These are phyloP conservation scores for Nitzschia palea DNA, from an alignment of 108 stramenopile genomes.

Conservation along the genomic window DNA sequence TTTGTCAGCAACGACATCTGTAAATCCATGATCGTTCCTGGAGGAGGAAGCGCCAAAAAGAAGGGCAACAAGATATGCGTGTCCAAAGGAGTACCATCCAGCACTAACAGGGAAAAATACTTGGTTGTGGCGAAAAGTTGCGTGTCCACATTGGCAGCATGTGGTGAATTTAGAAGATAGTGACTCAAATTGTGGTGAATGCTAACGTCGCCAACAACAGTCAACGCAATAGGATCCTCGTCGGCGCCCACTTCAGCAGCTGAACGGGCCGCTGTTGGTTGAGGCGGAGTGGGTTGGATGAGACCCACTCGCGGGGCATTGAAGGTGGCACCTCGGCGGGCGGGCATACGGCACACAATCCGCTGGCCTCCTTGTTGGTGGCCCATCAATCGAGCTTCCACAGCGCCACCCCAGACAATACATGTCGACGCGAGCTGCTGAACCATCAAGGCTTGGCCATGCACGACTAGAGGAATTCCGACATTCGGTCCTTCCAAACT, in stretches of 20 bases:
- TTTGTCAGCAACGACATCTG: conserved; percentile 47
- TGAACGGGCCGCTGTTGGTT: not conserved
- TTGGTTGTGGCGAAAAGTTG: conserved; percentile 23
- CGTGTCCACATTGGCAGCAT: conserved; percentile 33
- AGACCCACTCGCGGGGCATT: conserved; percentile 80
- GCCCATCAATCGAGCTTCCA: conserved; percentile 20
- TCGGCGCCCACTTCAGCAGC: not conserved
- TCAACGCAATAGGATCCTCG: conserved; percentile 32
- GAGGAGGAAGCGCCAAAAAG: conserved; percentile 67
- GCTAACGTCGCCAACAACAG: conserved; percentile 43
- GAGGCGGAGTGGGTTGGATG: conserved; percentile 65
- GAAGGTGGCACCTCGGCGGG: conserved; percentile 58
- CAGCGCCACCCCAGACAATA: conserved; percentile 37
- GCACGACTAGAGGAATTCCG: conserved; percentile 54
- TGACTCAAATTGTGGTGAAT: conserved; percentile 44
- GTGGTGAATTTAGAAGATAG: conserved; percentile 35
- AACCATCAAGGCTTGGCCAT: conserved; percentile 35
- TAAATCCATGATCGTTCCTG: conserved; percentile 49
- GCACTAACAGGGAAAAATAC: conserved; percentile 32
- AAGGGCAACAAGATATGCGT: conserved; percentile 61
- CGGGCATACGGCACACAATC: conserved; percentile 48
- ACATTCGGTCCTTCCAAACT: conserved; percentile 55
- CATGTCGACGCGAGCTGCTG: conserved; percentile 41
- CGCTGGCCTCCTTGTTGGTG: conserved; percentile 20
- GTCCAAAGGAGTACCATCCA: conserved; percentile 40